Percentiles rank a stretch among this genome's conserved stretches.
phyloP scores from a whole-genome alignment of 2,329 filamentous ascomycete species.

The Gaeumannomyces sp. region DNA sequence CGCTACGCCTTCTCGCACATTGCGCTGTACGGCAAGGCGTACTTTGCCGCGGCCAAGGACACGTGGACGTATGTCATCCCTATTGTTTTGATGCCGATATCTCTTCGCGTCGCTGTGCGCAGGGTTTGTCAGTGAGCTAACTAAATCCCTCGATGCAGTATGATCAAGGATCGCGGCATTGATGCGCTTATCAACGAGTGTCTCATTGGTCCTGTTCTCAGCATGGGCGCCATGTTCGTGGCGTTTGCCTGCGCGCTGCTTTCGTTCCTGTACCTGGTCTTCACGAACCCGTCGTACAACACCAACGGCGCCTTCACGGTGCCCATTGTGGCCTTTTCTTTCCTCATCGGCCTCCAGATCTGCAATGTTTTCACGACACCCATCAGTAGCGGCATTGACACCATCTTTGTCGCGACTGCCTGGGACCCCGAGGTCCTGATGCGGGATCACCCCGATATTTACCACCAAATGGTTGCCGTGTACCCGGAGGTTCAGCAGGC shows the following conservation, averaged over 20 bases:
- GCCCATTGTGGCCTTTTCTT: constrained; percentile 76
- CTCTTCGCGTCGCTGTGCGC: not conserved
- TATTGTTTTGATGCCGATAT: not conserved
- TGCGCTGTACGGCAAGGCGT: constrained; percentile 84
- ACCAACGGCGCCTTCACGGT: constrained; percentile 59
- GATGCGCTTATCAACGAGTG: constrained; percentile 88
- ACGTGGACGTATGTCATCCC: constrained; percentile 58
- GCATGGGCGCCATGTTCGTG: constrained; percentile 76
- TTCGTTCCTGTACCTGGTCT: constrained; percentile 79
- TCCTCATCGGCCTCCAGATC: constrained; percentile 85
- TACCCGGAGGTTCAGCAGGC: constrained; percentile 80
- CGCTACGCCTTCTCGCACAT: constrained; percentile 91
- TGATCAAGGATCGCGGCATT: constrained; percentile 89
- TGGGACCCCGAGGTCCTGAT: constrained; percentile 71
- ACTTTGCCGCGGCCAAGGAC: constrained; percentile 79
- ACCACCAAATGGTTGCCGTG: constrained; percentile 68
- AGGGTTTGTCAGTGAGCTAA: not conserved
- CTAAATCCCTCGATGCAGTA: constrained; percentile 28
- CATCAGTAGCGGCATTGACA: constrained; percentile 81
- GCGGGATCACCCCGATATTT: constrained; percentile 75
- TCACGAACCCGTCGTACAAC: constrained; percentile 78
- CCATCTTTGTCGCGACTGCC: constrained; percentile 76
- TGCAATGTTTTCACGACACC: constrained; percentile 83
- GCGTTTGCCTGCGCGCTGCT: constrained; percentile 76
- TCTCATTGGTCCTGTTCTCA: constrained; percentile 66